Conservation (phyloP, 2,329 filamentous ascomycete genomes). For the Incumbomyces delicatus region DNA sequence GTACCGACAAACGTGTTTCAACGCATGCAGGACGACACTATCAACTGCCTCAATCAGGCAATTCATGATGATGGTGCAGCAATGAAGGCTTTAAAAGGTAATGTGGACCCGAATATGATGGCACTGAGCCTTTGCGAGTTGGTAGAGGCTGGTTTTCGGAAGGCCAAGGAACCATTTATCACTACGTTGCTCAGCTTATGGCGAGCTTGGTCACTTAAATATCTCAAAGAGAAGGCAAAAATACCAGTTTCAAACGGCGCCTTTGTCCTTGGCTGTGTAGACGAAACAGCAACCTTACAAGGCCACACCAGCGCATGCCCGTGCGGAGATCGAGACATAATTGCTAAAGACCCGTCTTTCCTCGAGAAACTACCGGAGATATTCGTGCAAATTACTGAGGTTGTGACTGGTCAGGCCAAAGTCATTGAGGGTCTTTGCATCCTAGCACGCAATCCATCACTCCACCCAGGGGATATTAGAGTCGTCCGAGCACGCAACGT, state of each 20-base stretch:
- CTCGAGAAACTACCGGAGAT: slow-evolving; percentile 64
- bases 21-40: slow-evolving; percentile 56
- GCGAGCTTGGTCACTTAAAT: slow-evolving; percentile 80
- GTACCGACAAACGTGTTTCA: slow-evolving; percentile 63
- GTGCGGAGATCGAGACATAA: slow-evolving; percentile 22
- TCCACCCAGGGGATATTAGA: slow-evolving; percentile 86
- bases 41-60: slow-evolving; percentile 57
- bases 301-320: slow-evolving; percentile 55
- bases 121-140: slow-evolving; percentile 66
- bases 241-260: slow-evolving; percentile 74
- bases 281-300: slow-evolving; percentile 67
- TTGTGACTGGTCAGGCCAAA: slow-evolving; percentile 46
- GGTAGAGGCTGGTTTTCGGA: slow-evolving; percentile 71
- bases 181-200: slow-evolving; percentile 71
- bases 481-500: slow-evolving; percentile 76
- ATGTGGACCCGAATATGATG: slow-evolving; percentile 76
- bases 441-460: slow-evolving; percentile 81
- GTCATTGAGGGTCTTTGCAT: slow-evolving; percentile 70
- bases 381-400: slow-evolving; percentile 69
- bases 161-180: slow-evolving; percentile 65
- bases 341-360: slow-evolving; percentile 24
- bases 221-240: slow-evolving; percentile 83
- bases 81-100: slow-evolving; percentile 57
- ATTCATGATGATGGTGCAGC: slow-evolving; percentile 58
- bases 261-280: slow-evolving; percentile 78